Conservation (phyloP, 2,329 filamentous ascomycete species). For the Curvularia sp. region DNA sequence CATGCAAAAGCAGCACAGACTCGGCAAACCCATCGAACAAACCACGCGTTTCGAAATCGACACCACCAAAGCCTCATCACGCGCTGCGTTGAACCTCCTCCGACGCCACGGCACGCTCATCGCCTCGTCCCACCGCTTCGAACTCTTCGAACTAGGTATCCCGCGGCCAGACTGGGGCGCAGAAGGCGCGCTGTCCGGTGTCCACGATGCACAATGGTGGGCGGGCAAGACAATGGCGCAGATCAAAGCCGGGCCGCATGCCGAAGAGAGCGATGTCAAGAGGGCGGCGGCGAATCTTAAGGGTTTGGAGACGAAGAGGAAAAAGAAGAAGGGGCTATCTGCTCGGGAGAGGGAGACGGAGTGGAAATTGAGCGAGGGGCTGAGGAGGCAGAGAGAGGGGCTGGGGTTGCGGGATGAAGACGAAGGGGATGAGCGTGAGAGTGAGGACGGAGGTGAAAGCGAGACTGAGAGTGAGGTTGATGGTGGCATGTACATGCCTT, state of each 20-base stretch:
- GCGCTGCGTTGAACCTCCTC: background rate
- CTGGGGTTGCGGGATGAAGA: constrained; percentile 6
- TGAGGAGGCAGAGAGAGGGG: constrained; percentile 11
- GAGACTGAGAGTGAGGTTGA: background rate
- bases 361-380: constrained; percentile 19
- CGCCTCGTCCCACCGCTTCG: background rate
- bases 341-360: constrained; percentile 9
- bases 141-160: constrained; percentile 14
- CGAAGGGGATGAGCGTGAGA: background rate
- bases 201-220: constrained; percentile 26
- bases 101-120: constrained; percentile 9
- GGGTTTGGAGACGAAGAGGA: constrained; percentile 9
- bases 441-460: background rate
- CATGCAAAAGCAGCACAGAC: background rate
- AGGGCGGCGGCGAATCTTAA: background rate
- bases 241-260: constrained; percentile 22
- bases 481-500: background rate
- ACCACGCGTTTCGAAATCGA: constrained; percentile 17
- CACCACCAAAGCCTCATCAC: background rate
- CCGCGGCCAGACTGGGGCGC: constrained; percentile 11
- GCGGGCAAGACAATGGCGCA: constrained; percentile 12
- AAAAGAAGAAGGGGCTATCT: background rate
- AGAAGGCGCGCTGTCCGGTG: background rate
- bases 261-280: constrained; percentile 11
- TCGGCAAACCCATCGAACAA: constrained; percentile 5